These are phyloP conservation scores for Gelatoporia subvermispora DNA, from an alignment of 768 basidiomycete species.

Conservation along the genomic window DNA sequence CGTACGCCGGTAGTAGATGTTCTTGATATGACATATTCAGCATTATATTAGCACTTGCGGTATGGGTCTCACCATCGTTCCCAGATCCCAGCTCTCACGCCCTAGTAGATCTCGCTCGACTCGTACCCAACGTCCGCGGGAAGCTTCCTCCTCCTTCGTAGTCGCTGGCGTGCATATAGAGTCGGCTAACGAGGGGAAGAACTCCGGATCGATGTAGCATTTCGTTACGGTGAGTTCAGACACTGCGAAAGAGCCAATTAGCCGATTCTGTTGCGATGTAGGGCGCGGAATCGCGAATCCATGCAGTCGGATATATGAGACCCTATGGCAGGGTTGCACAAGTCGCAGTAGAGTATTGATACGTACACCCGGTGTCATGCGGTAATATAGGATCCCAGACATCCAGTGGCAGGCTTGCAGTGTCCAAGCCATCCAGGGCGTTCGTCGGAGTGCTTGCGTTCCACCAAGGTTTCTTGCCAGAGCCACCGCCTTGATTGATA, in stretches of 20 bases:
- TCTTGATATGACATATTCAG: slow-evolving; percentile 28
- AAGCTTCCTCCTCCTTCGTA: slow-evolving; percentile 67
- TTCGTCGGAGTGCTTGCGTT: slow-evolving; percentile 39
- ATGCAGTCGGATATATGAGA: too few relatives aligned
- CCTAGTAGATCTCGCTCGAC: slow-evolving; percentile 64
- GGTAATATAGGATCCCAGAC: slow-evolving; percentile 73
- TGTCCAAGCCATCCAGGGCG: slow-evolving; percentile 36
- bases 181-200: slow-evolving; percentile 29
- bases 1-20: slow-evolving; percentile 83
- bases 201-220: slow-evolving; percentile 61
- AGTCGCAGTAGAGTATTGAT: neutral
- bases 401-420: slow-evolving; percentile 73
- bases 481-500: slow-evolving; percentile 38
- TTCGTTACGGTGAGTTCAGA: slow-evolving; percentile 72
- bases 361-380: slow-evolving; percentile 73
- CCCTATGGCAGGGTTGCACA: too few relatives aligned
- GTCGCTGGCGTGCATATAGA: slow-evolving; percentile 66
- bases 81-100: too few relatives aligned
- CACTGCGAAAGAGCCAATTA: slow-evolving; percentile 36
- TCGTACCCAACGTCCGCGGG: slow-evolving; percentile 85
- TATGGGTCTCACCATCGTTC: too few relatives aligned
- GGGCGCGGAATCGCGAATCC: neutral
- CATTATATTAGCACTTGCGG: too few relatives aligned
- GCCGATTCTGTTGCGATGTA: neutral
- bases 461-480: slow-evolving; percentile 43